Evolutionary conservation across 1,139 yeast species (phyloP), one percentile per base, ranked within the genome.

Genomic region (Blastobotrys arbuscula): DNA sequence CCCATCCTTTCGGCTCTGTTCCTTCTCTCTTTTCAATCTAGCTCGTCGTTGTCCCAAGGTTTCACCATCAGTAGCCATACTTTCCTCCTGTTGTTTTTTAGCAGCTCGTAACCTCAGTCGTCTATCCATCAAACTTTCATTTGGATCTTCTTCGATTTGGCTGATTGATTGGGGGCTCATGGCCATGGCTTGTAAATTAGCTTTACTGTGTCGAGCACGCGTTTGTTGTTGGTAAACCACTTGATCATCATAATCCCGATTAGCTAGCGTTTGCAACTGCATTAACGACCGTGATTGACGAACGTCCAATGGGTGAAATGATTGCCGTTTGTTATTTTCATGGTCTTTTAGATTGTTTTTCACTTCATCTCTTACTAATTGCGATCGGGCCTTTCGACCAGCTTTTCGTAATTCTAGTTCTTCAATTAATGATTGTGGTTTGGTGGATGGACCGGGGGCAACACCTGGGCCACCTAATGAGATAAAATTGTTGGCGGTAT

Each of bases 331-430:
- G 34, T 45, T 49, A 15, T 47, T 47, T n/a, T 50, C 53, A 45
- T 48, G 42, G 9, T 51, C 55, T 15, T 15, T 8, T 26, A 54
- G 47, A 24, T 57, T 53, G 26, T 65, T 68, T 21, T 60, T 53
- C 19, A 53, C 41, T 28, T 46, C 49, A 16, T 46, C 38, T 31
- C 20, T 13, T 15, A 46, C 45, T 33, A 41, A 24, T 33, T 36
- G 26, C 8, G 49, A 16, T 9, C 66, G 65, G 1, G 62, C 56
- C 39, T 51, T 53, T 16, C 61, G 53, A 26, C 66, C 68, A n/a
- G 65, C 63, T 48, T 67, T 67, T 30, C 71, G 63, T 49, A 67
- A 55, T 52, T 67, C 71, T 37, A 67, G 51, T 52, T 67, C 71
- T 50, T 67, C 71, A 42, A 67, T 63, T 16, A 67, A 56, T 7